Percentiles rank a stretch among this genome's conserved stretches.
Conservation (phyloP, 169 alveolate genomes). For the Eimeria tenella region DNA sequence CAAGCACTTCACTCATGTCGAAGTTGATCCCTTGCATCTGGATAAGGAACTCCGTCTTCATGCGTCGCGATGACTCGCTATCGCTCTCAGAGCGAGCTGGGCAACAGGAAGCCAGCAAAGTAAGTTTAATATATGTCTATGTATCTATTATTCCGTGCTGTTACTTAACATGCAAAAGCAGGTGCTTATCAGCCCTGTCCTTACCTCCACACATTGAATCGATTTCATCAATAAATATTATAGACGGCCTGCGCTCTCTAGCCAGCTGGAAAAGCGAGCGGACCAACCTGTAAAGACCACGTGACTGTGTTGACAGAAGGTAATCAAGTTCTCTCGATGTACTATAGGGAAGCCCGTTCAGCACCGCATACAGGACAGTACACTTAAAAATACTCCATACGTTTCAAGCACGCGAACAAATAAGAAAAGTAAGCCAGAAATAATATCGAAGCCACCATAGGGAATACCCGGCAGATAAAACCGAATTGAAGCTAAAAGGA, state of each 20-base stretch:
- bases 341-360: too few species aligned
- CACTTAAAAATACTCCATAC: too few species aligned
- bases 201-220: slow-evolving; percentile 97
- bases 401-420: too few species aligned
- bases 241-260: slow-evolving; percentile 96
- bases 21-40: slow-evolving; percentile 96
- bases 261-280: slow-evolving; percentile 96
- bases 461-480: too few species aligned
- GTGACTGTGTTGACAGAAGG: not conserved
- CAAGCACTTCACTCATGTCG: slow-evolving; percentile 92
- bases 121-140: not conserved
- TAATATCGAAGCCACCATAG: too few species aligned
- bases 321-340: not conserved
- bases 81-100: slow-evolving; percentile 93
- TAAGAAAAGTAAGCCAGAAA: too few species aligned
- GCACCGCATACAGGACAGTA: too few species aligned
- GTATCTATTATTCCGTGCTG: not conserved
- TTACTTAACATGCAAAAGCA: not conserved
- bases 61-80: slow-evolving; percentile 98
- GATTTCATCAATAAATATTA: slow-evolving; percentile 99
- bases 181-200: not conserved
- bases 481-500: too few species aligned
- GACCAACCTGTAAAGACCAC: slow-evolving; percentile 74
- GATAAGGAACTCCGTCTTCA: slow-evolving; percentile 99
- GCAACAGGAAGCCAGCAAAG: slow-evolving; percentile 10